Evolutionary conservation across 441 rosid species (phyloP), one percentile per base, ranked within the genome.

Genomic region (Populus hybrid): DNA sequence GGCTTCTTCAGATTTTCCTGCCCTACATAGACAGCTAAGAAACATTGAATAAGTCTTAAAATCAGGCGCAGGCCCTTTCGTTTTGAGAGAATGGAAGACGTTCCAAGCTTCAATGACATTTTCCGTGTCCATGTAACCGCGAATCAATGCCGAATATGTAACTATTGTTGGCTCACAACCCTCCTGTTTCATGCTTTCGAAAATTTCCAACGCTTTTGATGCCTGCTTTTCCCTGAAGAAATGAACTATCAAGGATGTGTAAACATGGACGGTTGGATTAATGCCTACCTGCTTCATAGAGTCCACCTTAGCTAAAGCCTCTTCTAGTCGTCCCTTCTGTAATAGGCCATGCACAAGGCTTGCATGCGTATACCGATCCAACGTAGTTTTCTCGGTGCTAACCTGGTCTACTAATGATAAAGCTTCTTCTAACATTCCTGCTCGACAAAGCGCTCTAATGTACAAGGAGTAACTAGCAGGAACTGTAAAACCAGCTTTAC

Each of bases 371-470:
- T 79, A 86, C 68, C 78, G 85, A 53, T 90, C 90, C 64, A 93
- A 71, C 71, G 78, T 81, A 31, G 87, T 76, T 74, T 76, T 80
- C 42, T 90, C 91, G n/a, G 71, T 78, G 77, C 76, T 79, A 7
- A 81, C 81, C 35, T 86, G 81, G 36, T 87, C 83, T 63, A 88
- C 53, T 71, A 89, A 72, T 75, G 83, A 74, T 12, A 83, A 70
- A 73, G 97, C 98, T 85, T 94, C 93, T 59, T 91, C 88, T 82
- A 90, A 71, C 68, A 80, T 90, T 77, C 93, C 92, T 10, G 83
- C 85, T 69, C 94, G 90, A 82, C 94, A 91, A 69, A 92, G 94
- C 64, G 95, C 90, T 78, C 97, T 86, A n/a, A 93, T 81, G 81
- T 85, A 89, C 77, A 91, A 71, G 71, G 97, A 86, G 82, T 87